A percentile compares a stretch with the other conserved stretches of the same genome.
Evolutionary conservation across 129 eudicot species (phyloP).

Genomic region (Solidago caesia): DNA sequence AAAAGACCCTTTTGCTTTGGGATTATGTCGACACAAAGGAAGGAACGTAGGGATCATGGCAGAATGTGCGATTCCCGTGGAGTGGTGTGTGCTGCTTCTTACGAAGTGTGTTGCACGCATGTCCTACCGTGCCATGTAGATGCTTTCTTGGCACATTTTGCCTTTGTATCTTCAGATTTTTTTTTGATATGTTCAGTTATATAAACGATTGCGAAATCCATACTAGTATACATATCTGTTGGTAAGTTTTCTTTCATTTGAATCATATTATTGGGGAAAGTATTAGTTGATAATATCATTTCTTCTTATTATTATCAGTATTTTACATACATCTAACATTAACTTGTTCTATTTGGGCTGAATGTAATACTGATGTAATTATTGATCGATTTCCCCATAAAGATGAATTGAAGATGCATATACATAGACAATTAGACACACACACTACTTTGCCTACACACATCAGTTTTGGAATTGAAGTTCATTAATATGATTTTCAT

Average conservation of each 20-base stretch:
- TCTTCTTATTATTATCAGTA: not conserved
- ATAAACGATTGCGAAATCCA: not conserved
- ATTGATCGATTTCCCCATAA: not conserved
- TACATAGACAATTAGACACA: not conserved
- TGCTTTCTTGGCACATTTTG: slow-evolving; percentile 30
- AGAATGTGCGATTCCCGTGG: slow-evolving; percentile 28
- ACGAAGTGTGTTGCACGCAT: slow-evolving; percentile 35
- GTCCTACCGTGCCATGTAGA: slow-evolving; percentile 32
- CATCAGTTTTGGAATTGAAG: not conserved
- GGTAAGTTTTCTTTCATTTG: not conserved
- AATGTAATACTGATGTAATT: slow-evolving; percentile 9
- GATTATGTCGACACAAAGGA: slow-evolving; percentile 17
- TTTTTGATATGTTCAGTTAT: not conserved
- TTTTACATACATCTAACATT: no score
- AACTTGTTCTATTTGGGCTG: not conserved
- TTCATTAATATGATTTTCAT: not conserved
- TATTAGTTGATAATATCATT: not conserved
- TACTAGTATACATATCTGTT: not conserved
- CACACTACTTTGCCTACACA: not conserved
- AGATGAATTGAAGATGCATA: slow-evolving; percentile 1
- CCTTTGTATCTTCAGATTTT: not conserved
- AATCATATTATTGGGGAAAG: not conserved
- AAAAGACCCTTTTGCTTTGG: not conserved
- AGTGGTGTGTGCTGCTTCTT: slow-evolving; percentile 24
- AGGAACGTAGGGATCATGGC: slow-evolving; percentile 19